A percentile compares a stretch with the other conserved stretches of the same genome.
Conservation (phyloP, 2,329 filamentous ascomycete species). For the Ambrosiella beaveri region DNA sequence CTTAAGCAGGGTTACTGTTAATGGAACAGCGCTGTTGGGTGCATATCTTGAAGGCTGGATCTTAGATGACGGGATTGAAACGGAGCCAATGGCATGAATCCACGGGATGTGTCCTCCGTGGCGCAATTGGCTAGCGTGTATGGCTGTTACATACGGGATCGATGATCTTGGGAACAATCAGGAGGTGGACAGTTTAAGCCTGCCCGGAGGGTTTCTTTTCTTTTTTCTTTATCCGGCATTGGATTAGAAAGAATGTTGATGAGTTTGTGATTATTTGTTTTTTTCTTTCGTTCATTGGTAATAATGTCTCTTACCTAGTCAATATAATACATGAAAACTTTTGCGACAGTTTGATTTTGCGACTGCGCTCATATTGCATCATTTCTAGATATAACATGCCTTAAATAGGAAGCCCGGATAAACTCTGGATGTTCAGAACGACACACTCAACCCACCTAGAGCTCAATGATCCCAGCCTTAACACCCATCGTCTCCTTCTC, state of each 20-base stretch:
- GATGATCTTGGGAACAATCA: background rate
- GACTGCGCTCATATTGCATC: too few relatives aligned
- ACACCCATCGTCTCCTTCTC: background rate
- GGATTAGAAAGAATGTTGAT: background rate
- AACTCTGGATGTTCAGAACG: too few relatives aligned
- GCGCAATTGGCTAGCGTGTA: slow-evolving; percentile 40
- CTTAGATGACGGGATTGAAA: background rate
- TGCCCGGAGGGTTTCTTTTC: background rate
- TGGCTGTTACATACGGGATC: slow-evolving; percentile 31
- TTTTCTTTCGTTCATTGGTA: too few relatives aligned
- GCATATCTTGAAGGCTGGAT: background rate
- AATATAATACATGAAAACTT: too few relatives aligned
- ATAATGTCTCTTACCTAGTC: too few relatives aligned
- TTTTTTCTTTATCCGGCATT: background rate
- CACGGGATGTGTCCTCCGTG: slow-evolving; percentile 19
- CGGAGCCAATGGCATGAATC: background rate
- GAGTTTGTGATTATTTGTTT: too few relatives aligned
- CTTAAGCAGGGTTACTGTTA: background rate
- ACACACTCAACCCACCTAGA: background rate
- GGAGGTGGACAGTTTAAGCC: background rate
- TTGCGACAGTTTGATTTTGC: too few relatives aligned
- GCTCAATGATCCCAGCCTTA: background rate
- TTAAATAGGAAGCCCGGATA: too few relatives aligned
- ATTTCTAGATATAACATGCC: too few relatives aligned
- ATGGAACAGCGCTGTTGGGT: background rate